Conservation (phyloP, 2,329 filamentous ascomycete species). For the Talaromyces funiculosus region DNA sequence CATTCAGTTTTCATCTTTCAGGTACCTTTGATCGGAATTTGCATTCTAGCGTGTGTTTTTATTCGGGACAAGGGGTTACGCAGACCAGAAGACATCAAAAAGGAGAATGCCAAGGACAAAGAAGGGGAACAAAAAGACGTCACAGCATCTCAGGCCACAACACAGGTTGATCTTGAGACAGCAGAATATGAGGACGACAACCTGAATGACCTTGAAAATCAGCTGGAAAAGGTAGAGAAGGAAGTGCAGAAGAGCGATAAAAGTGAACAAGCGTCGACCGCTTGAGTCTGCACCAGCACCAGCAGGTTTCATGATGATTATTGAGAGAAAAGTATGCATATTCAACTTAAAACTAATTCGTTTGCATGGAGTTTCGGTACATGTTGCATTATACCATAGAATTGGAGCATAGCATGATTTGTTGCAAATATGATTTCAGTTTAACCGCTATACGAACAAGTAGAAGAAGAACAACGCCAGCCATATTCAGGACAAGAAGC, state of each 20-base stretch:
- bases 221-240: background rate
- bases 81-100: constrained; percentile 26
- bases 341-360: background rate
- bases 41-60: constrained; percentile 47
- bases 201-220: constrained; percentile 5
- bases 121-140: background rate
- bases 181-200: constrained; percentile 2
- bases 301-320: too few relatives aligned
- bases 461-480: too few relatives aligned
- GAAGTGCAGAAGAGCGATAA: background rate
- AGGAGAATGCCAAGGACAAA: constrained; percentile 10
- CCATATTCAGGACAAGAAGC: too few relatives aligned
- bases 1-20: constrained; percentile 53
- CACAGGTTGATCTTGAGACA: constrained; percentile 6
- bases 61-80: constrained; percentile 49
- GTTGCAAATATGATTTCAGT: background rate
- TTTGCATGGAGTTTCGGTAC: background rate
- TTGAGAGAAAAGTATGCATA: background rate
- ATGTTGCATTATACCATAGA: constrained; percentile 3
- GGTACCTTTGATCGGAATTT: constrained; percentile 49
- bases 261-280: background rate
- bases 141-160: constrained; percentile 6
- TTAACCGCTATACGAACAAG: background rate
- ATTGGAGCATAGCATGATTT: background rate
- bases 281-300: background rate